These are phyloP conservation scores for Moesziomyces antarcticus DNA, from an alignment of 1,284 basidiomycete genomes.

Conservation along the genomic window DNA sequence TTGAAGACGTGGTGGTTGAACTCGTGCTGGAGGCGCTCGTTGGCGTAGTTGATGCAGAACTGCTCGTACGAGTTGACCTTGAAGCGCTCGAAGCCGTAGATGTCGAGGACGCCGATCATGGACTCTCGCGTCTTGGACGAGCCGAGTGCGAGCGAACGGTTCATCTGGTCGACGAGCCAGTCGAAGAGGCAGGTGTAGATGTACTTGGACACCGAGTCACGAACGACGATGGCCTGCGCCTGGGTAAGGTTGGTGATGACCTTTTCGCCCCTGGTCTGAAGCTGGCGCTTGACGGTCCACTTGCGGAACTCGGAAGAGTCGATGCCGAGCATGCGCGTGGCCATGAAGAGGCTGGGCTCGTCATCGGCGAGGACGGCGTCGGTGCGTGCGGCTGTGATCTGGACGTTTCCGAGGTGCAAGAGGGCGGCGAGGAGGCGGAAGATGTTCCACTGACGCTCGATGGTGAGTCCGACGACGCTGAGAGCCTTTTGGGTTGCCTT, in stretches of 20 bases:
- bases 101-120: conserved; percentile 98
- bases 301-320: conserved; percentile 95
- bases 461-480: conserved; percentile 94
- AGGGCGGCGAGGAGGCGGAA: conserved; percentile 93
- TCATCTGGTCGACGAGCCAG: conserved; percentile 97
- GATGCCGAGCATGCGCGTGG: conserved; percentile 90
- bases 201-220: conserved; percentile 97
- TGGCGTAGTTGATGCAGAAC: conserved; percentile 99
- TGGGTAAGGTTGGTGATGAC: conserved; percentile 88
- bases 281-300: conserved; percentile 98
- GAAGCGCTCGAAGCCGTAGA: conserved; percentile 70
- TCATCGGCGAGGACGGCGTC: conserved; percentile 87
- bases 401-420: conserved; percentile 95
- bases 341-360: conserved; percentile 82
- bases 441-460: conserved; percentile 97
- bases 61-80: conserved; percentile 92
- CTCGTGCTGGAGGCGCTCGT: conserved; percentile 90
- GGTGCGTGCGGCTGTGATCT: conserved; percentile 81
- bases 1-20: conserved; percentile 74
- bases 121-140: conserved; percentile 88
- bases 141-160: conserved; percentile 91
- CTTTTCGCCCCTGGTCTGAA: conserved; percentile 92
- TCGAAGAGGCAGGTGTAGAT: conserved; percentile 99
- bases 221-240: conserved; percentile 91
- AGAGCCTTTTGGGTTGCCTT: conserved; percentile 90